These are phyloP conservation scores for Phytophthora cajani DNA, from an alignment of 352 stramenopile species.

Conservation along the genomic window DNA sequence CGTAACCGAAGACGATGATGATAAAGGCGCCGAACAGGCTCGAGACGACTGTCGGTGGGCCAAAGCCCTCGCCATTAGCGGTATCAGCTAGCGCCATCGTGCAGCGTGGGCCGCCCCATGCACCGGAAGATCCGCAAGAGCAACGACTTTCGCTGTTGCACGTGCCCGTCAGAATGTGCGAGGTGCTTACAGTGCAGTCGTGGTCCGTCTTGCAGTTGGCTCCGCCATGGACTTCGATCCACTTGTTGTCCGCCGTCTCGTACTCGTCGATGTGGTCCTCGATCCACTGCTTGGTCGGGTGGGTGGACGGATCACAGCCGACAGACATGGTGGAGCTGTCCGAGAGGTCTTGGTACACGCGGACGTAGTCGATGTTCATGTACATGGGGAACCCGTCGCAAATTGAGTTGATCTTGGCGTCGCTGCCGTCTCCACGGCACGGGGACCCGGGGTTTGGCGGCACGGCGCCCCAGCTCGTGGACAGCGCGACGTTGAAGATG, in stretches of 20 bases:
- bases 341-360: conserved; percentile 59
- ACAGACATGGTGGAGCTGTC: conserved; percentile 49
- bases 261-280: conserved; percentile 62
- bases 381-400: conserved; percentile 67
- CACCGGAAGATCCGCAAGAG: conserved; percentile 36
- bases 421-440: conserved; percentile 39
- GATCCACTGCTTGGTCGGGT: conserved; percentile 65
- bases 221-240: conserved; percentile 48
- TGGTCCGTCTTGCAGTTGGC: conserved; percentile 45
- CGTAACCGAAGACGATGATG: conserved; percentile 22
- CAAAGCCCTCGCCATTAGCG: conserved; percentile 42
- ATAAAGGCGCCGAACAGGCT: conserved; percentile 19
- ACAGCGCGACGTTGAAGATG: conserved; percentile 75
- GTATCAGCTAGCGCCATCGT: conserved; percentile 39
- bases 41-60: conserved; percentile 42
- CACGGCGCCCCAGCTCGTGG: conserved; percentile 49
- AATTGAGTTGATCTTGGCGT: conserved; percentile 43
- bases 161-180: conserved; percentile 42
- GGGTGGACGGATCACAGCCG: conserved; percentile 56
- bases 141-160: conserved; percentile 40
- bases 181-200: conserved; percentile 52
- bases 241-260: conserved; percentile 47
- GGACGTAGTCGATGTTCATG: conserved; percentile 69
- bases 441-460: conserved; percentile 51
- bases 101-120: conserved; percentile 57